Evolutionary conservation across 1,284 basidiomycete genomes (phyloP).

Genomic region (Inonotus hispidus): DNA sequence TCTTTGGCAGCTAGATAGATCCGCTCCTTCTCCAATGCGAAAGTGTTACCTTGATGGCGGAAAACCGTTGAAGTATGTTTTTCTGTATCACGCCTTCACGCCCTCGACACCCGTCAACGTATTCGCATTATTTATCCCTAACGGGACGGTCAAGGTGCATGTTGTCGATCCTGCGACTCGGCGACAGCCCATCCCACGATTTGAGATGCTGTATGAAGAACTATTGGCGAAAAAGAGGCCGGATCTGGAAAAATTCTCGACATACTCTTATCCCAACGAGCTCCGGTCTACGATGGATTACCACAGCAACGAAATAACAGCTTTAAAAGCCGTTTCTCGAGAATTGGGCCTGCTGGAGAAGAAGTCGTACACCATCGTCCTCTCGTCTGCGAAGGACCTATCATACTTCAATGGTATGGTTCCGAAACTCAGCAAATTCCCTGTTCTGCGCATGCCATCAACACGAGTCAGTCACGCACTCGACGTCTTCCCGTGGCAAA

Average conservation of each 20-base stretch:
- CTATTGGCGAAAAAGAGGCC: slow-evolving; percentile 45
- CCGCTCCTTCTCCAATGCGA: slow-evolving; percentile 51
- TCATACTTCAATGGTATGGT: slow-evolving; percentile 78
- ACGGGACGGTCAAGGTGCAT: slow-evolving; percentile 73
- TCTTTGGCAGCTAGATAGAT: slow-evolving; percentile 75
- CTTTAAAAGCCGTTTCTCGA: slow-evolving; percentile 84
- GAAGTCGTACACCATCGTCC: slow-evolving; percentile 67
- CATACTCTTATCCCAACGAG: slow-evolving; percentile 66
- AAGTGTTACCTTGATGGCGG: slow-evolving; percentile 78
- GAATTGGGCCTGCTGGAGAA: slow-evolving; percentile 76
- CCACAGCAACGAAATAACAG: slow-evolving; percentile 74
- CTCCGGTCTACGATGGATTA: slow-evolving; percentile 74
- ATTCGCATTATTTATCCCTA: slow-evolving; percentile 84
- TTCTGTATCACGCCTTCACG: slow-evolving; percentile 87
- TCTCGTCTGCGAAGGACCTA: slow-evolving; percentile 85
- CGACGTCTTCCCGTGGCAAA: slow-evolving; percentile 77
- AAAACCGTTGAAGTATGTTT: slow-evolving; percentile 72
- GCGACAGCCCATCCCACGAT: slow-evolving; percentile 75
- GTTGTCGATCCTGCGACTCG: slow-evolving; percentile 86
- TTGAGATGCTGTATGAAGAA: slow-evolving; percentile 70
- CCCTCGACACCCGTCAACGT: slow-evolving; percentile 77
- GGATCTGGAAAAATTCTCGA: slow-evolving; percentile 36
- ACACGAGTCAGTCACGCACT: slow-evolving; percentile 68
- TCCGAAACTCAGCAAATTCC: slow-evolving; percentile 78
- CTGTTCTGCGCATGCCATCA: slow-evolving; percentile 82